phyloP scores from a whole-genome alignment of 306 rosid genomes.

The Fragaria iinumae region DNA sequence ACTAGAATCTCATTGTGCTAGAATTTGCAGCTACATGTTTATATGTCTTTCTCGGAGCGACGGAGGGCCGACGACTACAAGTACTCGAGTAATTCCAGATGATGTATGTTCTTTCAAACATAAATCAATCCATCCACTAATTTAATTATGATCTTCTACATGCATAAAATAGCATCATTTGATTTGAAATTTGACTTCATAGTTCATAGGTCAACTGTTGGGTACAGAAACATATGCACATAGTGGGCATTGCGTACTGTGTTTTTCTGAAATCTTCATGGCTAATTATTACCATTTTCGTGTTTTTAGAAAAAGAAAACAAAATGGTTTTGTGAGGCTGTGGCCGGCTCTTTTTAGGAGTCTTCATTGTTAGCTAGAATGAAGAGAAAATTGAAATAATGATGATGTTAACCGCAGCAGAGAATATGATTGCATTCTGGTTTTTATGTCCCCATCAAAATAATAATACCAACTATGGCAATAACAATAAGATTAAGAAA shows the following conservation, averaged over 20 bases:
- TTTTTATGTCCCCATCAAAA: conserved; percentile 51
- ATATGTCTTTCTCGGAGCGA: too few species aligned
- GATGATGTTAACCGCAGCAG: conserved; percentile 21
- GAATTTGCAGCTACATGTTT: too few species aligned
- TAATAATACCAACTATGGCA: conserved; percentile 47
- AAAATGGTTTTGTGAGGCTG: not conserved
- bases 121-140: conserved; percentile 8
- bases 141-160: conserved; percentile 13
- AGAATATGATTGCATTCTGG: conserved; percentile 46
- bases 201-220: conserved; percentile 28
- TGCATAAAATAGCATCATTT: not conserved
- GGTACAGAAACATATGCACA: conserved; percentile 39
- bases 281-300: conserved; percentile 27
- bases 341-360: conserved; percentile 16
- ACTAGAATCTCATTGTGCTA: too few species aligned
- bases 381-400: conserved; percentile 21
- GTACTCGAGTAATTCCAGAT: not conserved
- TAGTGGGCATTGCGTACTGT: conserved; percentile 14
- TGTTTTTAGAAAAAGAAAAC: not conserved
- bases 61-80: too few species aligned
- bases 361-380: conserved; percentile 23
- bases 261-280: conserved; percentile 34
- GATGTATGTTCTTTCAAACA: not conserved
- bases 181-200: conserved; percentile 19
- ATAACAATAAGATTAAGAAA: conserved; percentile 51